Evolutionary conservation across 192 early-diverging fungal genomes (phyloP), one percentile per base, ranked within the genome.

Genomic region (Linnemannia zychae): DNA sequence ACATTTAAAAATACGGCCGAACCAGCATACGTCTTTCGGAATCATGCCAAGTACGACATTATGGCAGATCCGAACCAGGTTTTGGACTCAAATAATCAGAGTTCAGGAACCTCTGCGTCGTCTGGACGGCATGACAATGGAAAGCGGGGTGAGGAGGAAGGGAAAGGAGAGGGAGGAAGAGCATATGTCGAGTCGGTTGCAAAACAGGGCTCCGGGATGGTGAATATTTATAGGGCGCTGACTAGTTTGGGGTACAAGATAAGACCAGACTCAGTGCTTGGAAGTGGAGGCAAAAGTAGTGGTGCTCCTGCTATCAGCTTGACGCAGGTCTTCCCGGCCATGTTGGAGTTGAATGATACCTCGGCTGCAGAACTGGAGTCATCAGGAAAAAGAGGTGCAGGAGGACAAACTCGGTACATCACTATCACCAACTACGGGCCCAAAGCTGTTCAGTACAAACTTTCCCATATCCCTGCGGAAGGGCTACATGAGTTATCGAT

Each of bases 391-490:
- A 6, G 49, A 17, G 0, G 52, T n/a, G n/a, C 40, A 63, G 28
- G 13, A 63, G 57, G 57, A 22, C 57, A 63, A 5, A 37, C 65
- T 44, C 66, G 88, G 4, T 46, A 22, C 13, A 15, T 92, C n/a
- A 88, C 82, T 2, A 74, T 92, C 24, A 66, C 63, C n/a, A 92
- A 91, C 38, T 67, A 78, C 36, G 88, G 84, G 2, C 38, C 74
- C 12, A 57, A 82, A 4, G 48, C 72, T 2, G 53, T 74, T 0
- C 67, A 72, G 34, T 90, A 86, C 72, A 28, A 50, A 37, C n/a
- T 92, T 15, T 60, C 46, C 12, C 89, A 91, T 74, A 22, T 87
- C 2, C 71, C 87, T 9, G 87, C 89, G 3, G 79, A 75, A 52
- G 69, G 88, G 12, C 75, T 88, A 0, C 87, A 88, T 67, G 82